Evolutionary conservation across 305 asterid species (phyloP), one percentile per base, ranked within the genome.

Genomic region (Ajuga reptans): DNA sequence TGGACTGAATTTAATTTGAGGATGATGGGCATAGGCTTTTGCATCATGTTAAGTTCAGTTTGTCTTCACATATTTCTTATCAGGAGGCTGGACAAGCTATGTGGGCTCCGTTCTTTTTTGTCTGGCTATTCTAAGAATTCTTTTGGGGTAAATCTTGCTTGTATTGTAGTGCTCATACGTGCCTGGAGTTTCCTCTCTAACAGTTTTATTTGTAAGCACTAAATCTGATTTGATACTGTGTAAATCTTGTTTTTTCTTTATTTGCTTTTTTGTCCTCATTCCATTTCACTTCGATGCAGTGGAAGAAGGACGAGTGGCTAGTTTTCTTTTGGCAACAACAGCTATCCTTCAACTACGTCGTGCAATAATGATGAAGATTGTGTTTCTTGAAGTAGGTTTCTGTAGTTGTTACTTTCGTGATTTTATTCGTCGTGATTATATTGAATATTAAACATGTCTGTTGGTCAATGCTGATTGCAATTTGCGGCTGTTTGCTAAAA

Each of bases 261-360:
- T 33, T 68, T 71, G 73, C 46, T 49, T 52, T n/a, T 47, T 58
- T 68, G 33, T 74, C 68, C 73, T 59, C 69, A 46, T 83, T 65
- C 72, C 46, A 6, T 49, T 24, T 53, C 27, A 53, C 52, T 67
- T 67, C 77, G 73, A 61, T 81, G 80, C 87, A 91, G 97, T 92
- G 89, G 97, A 90, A 84, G 98, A 92, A 88, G 98, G 98, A 54
- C 86, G 83, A 76, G 95, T 86, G 70, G 96, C 97, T 73, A 75
- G 85, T 76, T 92, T 92, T 80, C 95, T 92, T 66, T 83, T 88
- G 87, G 98, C 95, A 60, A 86, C 97, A 66, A 87, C 85, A 73
- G 95, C 88, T 71, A 60, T 90, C 66, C 80, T 90, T 77, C 91
- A 84, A 70, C 74, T 90, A 63, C 96, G 89, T 59, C 52, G 39